Percentiles rank a stretch among this genome's conserved stretches.
Evolutionary conservation across 768 basidiomycete species (phyloP).

Genomic region (Trametes cinnabarina): DNA sequence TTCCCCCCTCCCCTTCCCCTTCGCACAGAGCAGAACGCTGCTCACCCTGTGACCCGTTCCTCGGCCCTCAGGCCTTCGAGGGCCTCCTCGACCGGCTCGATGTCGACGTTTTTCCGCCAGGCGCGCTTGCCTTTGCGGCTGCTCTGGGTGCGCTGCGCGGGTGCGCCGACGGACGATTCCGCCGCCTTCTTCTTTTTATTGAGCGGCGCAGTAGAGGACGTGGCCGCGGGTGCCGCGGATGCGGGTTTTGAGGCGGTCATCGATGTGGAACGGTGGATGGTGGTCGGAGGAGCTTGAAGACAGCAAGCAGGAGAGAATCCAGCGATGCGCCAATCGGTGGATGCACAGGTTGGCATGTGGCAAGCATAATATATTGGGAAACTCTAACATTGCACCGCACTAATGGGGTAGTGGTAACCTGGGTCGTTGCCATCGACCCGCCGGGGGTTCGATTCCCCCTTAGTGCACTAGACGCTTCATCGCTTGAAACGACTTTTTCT

Average conservation of each 20-base stretch:
- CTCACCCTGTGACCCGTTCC: conserved; percentile 77
- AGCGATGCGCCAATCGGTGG: no score
- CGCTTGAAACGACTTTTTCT: no score
- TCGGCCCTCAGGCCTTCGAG: conserved; percentile 78
- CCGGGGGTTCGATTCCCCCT: conserved; percentile 88
- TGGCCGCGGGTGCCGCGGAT: background rate
- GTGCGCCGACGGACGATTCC: conserved; percentile 44
- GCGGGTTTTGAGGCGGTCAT: conserved; percentile 3
- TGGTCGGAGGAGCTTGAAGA: background rate
- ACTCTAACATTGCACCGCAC: conserved; percentile 24
- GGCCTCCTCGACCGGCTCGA: conserved; percentile 72
- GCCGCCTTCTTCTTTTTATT: conserved; percentile 14
- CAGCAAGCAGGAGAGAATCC: no score
- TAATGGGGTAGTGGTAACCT: conserved; percentile 39
- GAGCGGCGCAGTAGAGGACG: background rate
- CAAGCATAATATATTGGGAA: no score
- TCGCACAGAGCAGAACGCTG: background rate
- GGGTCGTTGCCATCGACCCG: conserved; percentile 57
- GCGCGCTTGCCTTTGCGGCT: conserved; percentile 89
- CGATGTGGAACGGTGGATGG: background rate
- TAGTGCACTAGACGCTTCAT: conserved; percentile 54
- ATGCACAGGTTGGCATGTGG: no score
- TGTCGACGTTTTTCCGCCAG: conserved; percentile 92
- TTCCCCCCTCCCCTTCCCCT: no score
- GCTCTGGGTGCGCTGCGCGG: conserved; percentile 61